Base-by-base conservation (phyloP, 1,284 basidiomycete species). In the Clitocybe nebularis region DNA sequence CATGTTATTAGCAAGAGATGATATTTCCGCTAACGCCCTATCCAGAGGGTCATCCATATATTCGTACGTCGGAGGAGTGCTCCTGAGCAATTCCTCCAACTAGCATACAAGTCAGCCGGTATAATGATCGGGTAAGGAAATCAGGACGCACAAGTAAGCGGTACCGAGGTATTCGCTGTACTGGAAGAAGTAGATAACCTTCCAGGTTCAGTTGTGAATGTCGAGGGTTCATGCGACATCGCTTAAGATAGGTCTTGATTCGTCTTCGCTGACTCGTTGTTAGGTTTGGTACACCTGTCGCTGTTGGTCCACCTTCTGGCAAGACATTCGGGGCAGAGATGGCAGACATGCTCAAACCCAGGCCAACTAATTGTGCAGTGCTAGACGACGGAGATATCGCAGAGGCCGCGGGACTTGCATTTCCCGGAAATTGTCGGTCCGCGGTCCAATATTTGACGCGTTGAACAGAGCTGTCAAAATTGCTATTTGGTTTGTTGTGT, bases 131-230 rank as follows among this genome's bases (percentile, higher is more conserved):
- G 3, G 9, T 39, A 19, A 20, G 34, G 22, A 33, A 9, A 20
- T 25, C 37, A 29, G 39, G 28, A 47, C 36, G 42, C 28, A 92
- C 92, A 57, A 99, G 72, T 47, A 99, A 69, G 53, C 89, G 84
- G 69, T 99, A 99, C 14, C 95, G 83, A 9, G 96, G 96, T 56
- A 99, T 89, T 37, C 95, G 83, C 63, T 99, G 95, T 17, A 99
- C 88, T 24, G 95, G 95, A 32, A 99, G 78, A 4, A 99, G 75
- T 20, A 99, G 69, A 62, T 99, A 99, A 6, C 88, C 89, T 68
- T 99, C 94, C 51, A 99, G 67, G 59, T 93, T 97, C 49, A 99
- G 77, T 63, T 99, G 96, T n/a, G 89, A 89, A 66, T 99, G 96
- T 28, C 84, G 75, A 2, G 93, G 93, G 54, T 88, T 84, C 57